Percentiles rank a stretch among this genome's conserved stretches.
phyloP scores from a whole-genome alignment of 208 protist genomes.

The Entamoeba invadens region DNA sequence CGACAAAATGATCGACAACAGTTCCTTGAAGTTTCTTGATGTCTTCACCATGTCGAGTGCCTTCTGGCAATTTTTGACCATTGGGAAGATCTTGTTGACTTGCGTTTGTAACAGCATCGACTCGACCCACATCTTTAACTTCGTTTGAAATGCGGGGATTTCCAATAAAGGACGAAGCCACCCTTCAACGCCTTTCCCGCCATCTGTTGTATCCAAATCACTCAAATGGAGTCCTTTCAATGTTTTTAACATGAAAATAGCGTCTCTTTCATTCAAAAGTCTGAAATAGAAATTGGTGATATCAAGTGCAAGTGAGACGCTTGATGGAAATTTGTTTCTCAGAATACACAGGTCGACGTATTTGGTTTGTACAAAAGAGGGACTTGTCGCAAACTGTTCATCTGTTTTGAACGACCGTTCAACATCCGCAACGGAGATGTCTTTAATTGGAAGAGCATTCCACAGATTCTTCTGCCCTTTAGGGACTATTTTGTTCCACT shows the following conservation, averaged over 20 bases:
- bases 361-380: not conserved
- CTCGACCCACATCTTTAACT: not conserved
- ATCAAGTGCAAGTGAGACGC: not conserved
- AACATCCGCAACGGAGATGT: not conserved
- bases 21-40: not conserved
- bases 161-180: not conserved
- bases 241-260: not conserved
- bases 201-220: not conserved
- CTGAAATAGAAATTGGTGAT: not conserved
- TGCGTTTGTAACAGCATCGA: not conserved
- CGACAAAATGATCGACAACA: not conserved
- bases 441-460: not conserved
- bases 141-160: not conserved
- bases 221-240: not conserved
- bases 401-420: not conserved
- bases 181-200: not conserved
- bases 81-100: not conserved
- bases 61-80: not conserved
- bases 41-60: not conserved
- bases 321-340: not conserved
- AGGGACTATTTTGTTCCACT: not conserved
- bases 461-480: not conserved
- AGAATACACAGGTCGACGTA: not conserved
- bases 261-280: not conserved
- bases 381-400: not conserved